Conservation (phyloP, 331 rosid genomes). For the Prunus yedoensis region DNA sequence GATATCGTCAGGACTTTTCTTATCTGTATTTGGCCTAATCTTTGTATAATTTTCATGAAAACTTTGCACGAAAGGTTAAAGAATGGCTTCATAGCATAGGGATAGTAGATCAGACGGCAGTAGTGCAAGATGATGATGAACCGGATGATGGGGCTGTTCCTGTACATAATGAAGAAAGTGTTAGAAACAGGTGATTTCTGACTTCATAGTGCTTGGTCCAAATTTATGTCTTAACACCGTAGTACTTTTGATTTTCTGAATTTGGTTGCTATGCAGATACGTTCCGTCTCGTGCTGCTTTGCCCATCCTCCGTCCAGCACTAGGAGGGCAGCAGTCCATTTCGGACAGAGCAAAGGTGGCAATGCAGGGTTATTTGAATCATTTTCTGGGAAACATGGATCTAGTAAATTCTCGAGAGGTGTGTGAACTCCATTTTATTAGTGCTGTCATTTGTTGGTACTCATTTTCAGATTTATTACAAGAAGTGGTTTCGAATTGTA, state of each 20-base stretch:
- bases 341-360: conserved; percentile 73
- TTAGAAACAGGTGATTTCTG: conserved; percentile 54
- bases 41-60: background rate
- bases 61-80: conserved; percentile 51
- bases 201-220: background rate
- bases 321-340: conserved; percentile 71
- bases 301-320: conserved; percentile 75
- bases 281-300: conserved; percentile 86
- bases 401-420: conserved; percentile 92
- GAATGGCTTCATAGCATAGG: conserved; percentile 97
- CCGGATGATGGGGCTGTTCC: conserved; percentile 82
- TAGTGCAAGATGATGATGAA: conserved; percentile 75
- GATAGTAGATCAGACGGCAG: conserved; percentile 64
- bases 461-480: background rate
- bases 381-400: conserved; percentile 75
- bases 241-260: background rate
- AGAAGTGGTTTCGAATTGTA: conserved; percentile 16
- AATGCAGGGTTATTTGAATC: conserved; percentile 90
- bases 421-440: conserved; percentile 1
- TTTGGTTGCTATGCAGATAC: conserved; percentile 42
- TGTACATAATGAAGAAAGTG: conserved; percentile 57
- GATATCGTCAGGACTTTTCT: too few relatives aligned
- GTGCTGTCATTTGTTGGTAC: background rate
- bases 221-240: conserved; percentile 7
- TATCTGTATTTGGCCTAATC: background rate